A percentile compares a stretch with the other conserved stretches of the same genome.
Conservation (phyloP, 768 basidiomycete genomes). For the Lactarius psammicola region DNA sequence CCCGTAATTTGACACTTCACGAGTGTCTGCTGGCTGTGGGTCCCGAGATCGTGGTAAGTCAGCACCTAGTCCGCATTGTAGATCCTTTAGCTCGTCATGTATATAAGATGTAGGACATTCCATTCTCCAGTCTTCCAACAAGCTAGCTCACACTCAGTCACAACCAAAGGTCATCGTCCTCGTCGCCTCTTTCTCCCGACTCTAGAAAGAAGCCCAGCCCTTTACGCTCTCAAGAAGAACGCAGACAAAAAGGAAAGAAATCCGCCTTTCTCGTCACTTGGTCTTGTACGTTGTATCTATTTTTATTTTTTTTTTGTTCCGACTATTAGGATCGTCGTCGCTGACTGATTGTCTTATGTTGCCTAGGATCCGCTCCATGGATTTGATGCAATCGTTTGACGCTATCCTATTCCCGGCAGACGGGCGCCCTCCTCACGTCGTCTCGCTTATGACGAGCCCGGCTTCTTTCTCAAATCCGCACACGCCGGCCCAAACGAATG, state of each 20-base stretch:
- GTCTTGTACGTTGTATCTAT: constrained; percentile 3
- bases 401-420: constrained; percentile 79
- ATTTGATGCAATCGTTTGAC: constrained; percentile 59
- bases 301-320: constrained; percentile 1
- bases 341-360: constrained; percentile 18
- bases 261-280: background rate
- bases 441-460: constrained; percentile 72
- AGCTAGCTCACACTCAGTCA: constrained; percentile 1
- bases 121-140: constrained; percentile 14
- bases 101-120: constrained; percentile 25
- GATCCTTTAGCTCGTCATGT: constrained; percentile 14
- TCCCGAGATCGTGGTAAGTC: constrained; percentile 11
- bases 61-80: constrained; percentile 23
- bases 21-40: constrained; percentile 5
- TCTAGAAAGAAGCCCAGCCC: background rate
- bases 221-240: no score
- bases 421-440: constrained; percentile 71
- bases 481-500: constrained; percentile 32
- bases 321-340: constrained; percentile 20
- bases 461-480: constrained; percentile 28
- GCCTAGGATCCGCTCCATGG: constrained; percentile 46
- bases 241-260: background rate
- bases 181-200: background rate
- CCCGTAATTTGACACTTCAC: constrained; percentile 11
- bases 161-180: background rate